Conservation (phyloP, 2,329 filamentous ascomycete genomes). For the Aspergillus melleus region DNA sequence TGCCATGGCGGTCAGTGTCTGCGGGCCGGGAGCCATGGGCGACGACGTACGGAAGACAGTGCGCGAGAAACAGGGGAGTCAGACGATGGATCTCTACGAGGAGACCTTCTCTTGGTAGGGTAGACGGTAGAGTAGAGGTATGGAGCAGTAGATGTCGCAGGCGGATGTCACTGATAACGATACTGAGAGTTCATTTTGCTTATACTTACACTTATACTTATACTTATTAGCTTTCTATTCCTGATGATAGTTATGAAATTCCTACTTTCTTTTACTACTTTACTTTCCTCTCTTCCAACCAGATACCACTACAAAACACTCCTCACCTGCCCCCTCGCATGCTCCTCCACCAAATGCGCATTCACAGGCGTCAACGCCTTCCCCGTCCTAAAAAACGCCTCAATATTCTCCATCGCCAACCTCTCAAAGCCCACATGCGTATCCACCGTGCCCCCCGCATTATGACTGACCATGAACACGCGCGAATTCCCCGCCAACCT, state of each 20-base stretch:
- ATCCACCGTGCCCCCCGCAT: constrained; percentile 51
- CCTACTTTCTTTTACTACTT: neutral
- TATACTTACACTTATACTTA: too few species aligned
- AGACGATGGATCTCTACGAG: constrained; percentile 37
- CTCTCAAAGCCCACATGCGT: constrained; percentile 52
- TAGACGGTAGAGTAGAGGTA: neutral
- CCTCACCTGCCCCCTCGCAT: neutral
- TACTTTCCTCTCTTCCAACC: neutral
- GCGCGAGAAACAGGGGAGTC: constrained; percentile 27
- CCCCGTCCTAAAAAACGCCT: constrained; percentile 32
- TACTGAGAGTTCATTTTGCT: neutral
- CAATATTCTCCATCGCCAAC: constrained; percentile 50
- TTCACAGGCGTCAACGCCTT: constrained; percentile 59
- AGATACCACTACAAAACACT: neutral
- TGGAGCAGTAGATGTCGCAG: neutral
- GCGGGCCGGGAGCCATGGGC: constrained; percentile 37
- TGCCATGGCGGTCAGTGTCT: constrained; percentile 40
- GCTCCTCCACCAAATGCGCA: constrained; percentile 48
- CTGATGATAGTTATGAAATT: neutral
- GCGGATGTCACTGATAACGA: neutral
- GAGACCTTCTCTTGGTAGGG: constrained; percentile 39
- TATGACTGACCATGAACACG: constrained; percentile 51
- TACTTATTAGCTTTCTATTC: neutral
- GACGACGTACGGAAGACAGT: constrained; percentile 39
- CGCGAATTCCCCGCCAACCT: constrained; percentile 42